Base-by-base conservation (phyloP, 495 filamentous ascomycete species). In the Lasiosphaeria hispida region DNA sequence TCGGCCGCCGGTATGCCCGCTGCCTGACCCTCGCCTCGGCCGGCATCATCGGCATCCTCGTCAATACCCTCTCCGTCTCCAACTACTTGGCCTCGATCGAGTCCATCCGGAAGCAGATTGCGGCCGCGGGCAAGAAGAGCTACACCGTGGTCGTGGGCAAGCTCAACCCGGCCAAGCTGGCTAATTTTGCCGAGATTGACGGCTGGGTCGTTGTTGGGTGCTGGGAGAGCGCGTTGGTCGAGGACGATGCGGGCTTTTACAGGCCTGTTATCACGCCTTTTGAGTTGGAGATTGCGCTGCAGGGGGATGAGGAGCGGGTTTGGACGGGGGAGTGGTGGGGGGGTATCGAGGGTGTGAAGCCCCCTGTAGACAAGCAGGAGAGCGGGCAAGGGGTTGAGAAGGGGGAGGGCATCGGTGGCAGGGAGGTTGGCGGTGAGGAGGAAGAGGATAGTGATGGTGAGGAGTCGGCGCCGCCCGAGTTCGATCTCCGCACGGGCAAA, bases 131-230 rank as follows among this genome's bases (percentile, higher is more conserved):
- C 18, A 96, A 96, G 75, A 98, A 98, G 69, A 87, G 82, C 70
- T 97, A 98, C 70, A 89, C 91, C 17, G 91, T 98, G 49, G 95
- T 98, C 1, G 95, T 98, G 4, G 94, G 94, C 39, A 97, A 97
- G 67, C 77, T 97, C 2, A 97, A 97, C 66, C 88, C 92, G 0
- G 92, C 92, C 55, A 98, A 98, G 71, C 77, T 98, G 5, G 95
- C 94, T 18, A 98, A 98, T 72, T 98, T 98, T 71, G 83, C 86
- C 52, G 94, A 98, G 72, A 82, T 98, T 10, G 92, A 89, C 15
- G 95, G 89, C 11, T 98, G 94, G 94, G 92, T 97, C 0, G 92
- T 97, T 0, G 88, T 98, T 41, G 95, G 95, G 9, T 98, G 94
- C 73, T 97, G 95, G 94, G 94, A 98, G 72, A 96, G 93, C 66